Evolutionary conservation across 192 early-diverging fungal species (phyloP), one percentile per base, ranked within the genome.

Genomic region (Mortierella hygrophila): DNA sequence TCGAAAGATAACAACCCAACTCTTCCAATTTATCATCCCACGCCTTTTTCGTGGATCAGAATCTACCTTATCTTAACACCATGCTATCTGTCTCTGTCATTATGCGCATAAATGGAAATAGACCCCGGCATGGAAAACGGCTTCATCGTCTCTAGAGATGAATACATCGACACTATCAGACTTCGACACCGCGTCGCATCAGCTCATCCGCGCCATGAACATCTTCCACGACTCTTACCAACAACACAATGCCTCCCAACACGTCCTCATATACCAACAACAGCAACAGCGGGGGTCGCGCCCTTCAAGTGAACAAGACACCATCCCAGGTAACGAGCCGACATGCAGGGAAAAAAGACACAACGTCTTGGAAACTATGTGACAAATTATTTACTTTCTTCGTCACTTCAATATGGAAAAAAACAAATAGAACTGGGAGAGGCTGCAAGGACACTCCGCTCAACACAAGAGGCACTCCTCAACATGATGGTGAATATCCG

Each of bases 401-500:
- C 6, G 21, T n/a, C n/a, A 26, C 9, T 6, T n/a, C 57, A 57
- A 57, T 32, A 60, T 60, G 15, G 1, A 55, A 1, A 6, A 57
- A 38, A 20, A 49, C 37, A 29, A 37, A 41, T 38, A 75, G 74
- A 55, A 18, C 8, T 75, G 8, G 74, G 74, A 23, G 74, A 75
- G 23, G 74, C 47, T 8, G 47, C 55, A 47, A 52, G 35, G 11
- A 15, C 54, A 15, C 74, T 75, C 16, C 32, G 21, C 16, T 47
- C 54, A 8, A 57, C 38, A 20, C 74, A 57, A 13, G 44, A 75
- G 11, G 21, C 52, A 5, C 41, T 76, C 13, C 23, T 63, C 11
- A 29, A 29, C n/a, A 76, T 76, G 60, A 29, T 76, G 75, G 6
- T 11, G 21, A 68, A 68, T 21, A 65, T 68, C 63, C 75, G 37